phyloP scores from a whole-genome alignment of 1,284 basidiomycete genomes.

The Ceratobasidium sp. region DNA sequence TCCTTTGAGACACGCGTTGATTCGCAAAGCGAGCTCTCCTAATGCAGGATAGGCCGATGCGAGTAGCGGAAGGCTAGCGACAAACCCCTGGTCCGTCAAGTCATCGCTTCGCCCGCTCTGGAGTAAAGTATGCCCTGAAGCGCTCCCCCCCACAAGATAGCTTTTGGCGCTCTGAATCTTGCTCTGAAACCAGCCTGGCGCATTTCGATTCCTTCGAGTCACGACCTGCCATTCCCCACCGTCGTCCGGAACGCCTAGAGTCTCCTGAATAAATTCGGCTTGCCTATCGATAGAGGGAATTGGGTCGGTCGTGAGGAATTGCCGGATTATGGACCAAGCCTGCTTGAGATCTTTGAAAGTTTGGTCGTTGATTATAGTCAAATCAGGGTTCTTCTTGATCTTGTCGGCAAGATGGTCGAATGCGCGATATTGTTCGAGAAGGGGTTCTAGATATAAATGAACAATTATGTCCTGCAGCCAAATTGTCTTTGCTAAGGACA shows the following conservation, averaged over 20 bases:
- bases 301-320: not conserved
- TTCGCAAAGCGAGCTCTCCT: not conserved
- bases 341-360: conserved; percentile 26
- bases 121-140: not conserved
- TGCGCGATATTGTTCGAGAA: conserved; percentile 4
- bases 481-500: not conserved
- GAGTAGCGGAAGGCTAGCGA: not conserved
- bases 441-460: not conserved
- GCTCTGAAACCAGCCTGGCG: not conserved
- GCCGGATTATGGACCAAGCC: conserved; percentile 23
- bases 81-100: conserved; percentile 7
- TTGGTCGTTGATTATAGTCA: not conserved
- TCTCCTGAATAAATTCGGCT: not conserved
- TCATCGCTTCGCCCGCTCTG: not conserved
- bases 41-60: not conserved
- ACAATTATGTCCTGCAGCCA: not conserved
- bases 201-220: not conserved
- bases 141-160: not conserved
- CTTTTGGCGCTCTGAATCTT: not conserved
- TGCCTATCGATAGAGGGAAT: not conserved
- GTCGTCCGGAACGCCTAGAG: not conserved
- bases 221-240: not conserved
- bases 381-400: not conserved
- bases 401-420: not conserved
- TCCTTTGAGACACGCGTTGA: conserved; percentile 1